Base-by-base conservation (phyloP, 2,329 filamentous ascomycete genomes). In the Fusarium ramigenum region DNA sequence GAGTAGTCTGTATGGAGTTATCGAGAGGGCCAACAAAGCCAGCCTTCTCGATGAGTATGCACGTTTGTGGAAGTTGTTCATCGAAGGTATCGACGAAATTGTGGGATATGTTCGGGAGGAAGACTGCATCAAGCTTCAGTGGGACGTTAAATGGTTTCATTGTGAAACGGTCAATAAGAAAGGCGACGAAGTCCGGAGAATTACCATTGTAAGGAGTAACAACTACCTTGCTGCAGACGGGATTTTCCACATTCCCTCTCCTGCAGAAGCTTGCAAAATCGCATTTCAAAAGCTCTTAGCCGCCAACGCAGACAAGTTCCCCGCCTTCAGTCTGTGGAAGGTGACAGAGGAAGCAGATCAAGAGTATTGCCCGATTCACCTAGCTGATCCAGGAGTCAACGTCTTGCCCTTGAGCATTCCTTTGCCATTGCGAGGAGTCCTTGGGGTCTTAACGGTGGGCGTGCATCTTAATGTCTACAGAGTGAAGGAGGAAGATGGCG, bases 381-480 rank as follows among this genome's bases (percentile, higher is more conserved):
- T 75, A 18, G 67, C 77, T 11, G 70, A 76, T 12, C 36, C 42
- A 9, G 58, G 69, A 12, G 57, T 77, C 12, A 60, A 69, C 10
- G 70, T 77, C 8, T 63, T 83, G 19, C 50, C 50, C 34, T 28
- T 54, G 25, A 61, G 73, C 42, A 79, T 83, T 15, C 79, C 81
- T 7, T 77, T 80, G 15, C 78, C 80, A 6, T 68, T 79, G 34
- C 75, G 82, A 8, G 82, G 82, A 4, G 69, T 83, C 15, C 78
- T 83, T 34, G 82, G 82, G 10, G 75, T 82, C 39, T 72, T 81
- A 37, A 83, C 82, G 4, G 77, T 79, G 9, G 82, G 82, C 12
- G 79, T 81, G 5, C 82, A 83, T 63, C 76, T 83, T 69, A 83
- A 81, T 67, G 78, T 81, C 50, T 83, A 79, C 71, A 80, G 78